Evolutionary conservation across 2,329 filamentous ascomycete species (phyloP), one percentile per base, ranked within the genome.

Genomic region (Claviceps africana): DNA sequence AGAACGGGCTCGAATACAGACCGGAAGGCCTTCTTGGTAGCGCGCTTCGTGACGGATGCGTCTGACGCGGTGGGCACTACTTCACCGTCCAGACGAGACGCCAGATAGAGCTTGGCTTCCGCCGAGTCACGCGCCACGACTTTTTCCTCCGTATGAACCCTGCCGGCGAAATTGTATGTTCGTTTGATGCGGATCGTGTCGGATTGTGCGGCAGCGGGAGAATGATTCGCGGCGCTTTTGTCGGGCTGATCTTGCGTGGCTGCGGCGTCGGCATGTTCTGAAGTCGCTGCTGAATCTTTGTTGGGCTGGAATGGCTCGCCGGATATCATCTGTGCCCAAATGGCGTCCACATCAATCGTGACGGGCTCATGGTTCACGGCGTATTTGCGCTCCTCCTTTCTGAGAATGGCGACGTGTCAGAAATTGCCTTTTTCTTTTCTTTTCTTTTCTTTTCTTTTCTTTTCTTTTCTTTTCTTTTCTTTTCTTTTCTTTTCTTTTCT

Each of bases 121-220:
- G 81, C 81, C 0, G 81, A 85, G 60, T 79, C 74, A 45, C 77
- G 74, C 3, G 79, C 70, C 1, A 88, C 81, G 11, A 82, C 68
- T 63, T 86, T 87, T 62, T 86, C 82, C 60, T 88, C 85, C 0
- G 77, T 84, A 59, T 85, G 81, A 13, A 83, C 74, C 60, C 84
- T 79, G 31, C 85, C 85, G 37, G 85, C 85, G 59, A 88, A 88
- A 59, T 83, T 85, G 67, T 86, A 88, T 15, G 79, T 83, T 31
- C 83, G 80, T 59, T 82, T 85, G 55, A 88, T 83, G 55, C 75
- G 77, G 59, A 88, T 72, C 68, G 72, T 73, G 5, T 68, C 51
- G 25, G 45, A n/a, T 19, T 48, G 51, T 9, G 44, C n/a, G 21
- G 11, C 9, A 19, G 37, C 37, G 9, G 47, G 6, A 11, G 53